Percentiles rank a stretch among this genome's conserved stretches.
Conservation (phyloP, 2,329 filamentous ascomycete genomes). For the Hymenotorrendiella dingleyae region DNA sequence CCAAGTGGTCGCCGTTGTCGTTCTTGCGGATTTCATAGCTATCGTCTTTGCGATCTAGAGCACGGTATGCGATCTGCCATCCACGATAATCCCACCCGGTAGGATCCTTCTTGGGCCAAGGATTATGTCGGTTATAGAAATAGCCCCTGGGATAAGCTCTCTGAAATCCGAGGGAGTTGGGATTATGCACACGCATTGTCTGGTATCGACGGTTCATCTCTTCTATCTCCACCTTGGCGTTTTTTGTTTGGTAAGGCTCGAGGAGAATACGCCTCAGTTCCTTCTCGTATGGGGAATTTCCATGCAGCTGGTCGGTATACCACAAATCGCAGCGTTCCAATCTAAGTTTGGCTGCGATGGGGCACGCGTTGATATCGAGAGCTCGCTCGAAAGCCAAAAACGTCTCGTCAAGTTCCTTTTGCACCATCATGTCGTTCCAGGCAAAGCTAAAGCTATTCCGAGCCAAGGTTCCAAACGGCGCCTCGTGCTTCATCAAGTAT, state of each 20-base stretch:
- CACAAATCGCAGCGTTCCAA: conserved; percentile 16
- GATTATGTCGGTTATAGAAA: too few relatives aligned
- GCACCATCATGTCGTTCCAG: too few relatives aligned
- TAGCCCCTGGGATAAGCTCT: conserved; percentile 8
- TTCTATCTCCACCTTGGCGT: conserved; percentile 1
- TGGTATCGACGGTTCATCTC: conserved; percentile 12
- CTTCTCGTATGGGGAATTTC: conserved; percentile 17
- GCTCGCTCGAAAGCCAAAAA: conserved; percentile 13
- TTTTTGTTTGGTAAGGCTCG: conserved; percentile 7
- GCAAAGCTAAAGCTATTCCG: too few relatives aligned
- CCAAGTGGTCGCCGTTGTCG: too few relatives aligned
- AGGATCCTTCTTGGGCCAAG: too few relatives aligned
- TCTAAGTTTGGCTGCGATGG: conserved; percentile 18
- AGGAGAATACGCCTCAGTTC: conserved; percentile 15
- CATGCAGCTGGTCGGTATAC: conserved; percentile 18
- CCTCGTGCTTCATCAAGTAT: too few relatives aligned
- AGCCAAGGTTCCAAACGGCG: too few relatives aligned
- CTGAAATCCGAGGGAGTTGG: conserved; percentile 16
- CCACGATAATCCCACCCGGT: too few relatives aligned
- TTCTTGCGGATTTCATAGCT: too few relatives aligned
- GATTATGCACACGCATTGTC: conserved; percentile 15
- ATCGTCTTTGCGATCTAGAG: too few relatives aligned
- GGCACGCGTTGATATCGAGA: conserved; percentile 14
- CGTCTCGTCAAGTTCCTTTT: conserved; percentile 12
- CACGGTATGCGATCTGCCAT: too few relatives aligned